Percentiles rank a stretch among this genome's conserved stretches.
Conservation (phyloP, 148 eudicot genomes). For the Cornus florida region DNA sequence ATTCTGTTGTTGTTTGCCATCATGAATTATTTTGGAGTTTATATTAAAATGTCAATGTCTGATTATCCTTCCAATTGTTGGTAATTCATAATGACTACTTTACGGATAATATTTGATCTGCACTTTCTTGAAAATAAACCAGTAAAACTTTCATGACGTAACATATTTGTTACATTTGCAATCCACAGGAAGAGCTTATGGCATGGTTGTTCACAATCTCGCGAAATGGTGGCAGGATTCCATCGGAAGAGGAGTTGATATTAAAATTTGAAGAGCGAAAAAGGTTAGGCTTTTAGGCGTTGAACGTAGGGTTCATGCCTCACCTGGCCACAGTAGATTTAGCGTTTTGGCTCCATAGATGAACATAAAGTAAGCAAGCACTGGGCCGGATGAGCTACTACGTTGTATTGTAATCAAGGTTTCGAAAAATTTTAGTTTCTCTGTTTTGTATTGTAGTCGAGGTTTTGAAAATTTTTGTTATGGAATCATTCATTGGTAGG, state of each 20-base stretch:
- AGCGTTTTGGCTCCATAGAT: neutral
- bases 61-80: neutral
- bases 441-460: no score
- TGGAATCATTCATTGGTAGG: neutral
- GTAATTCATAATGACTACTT: neutral
- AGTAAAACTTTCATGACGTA: neutral
- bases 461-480: no score
- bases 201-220: slow-evolving; percentile 50
- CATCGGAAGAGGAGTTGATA: slow-evolving; percentile 37
- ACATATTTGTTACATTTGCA: neutral
- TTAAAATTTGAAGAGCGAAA: slow-evolving; percentile 34
- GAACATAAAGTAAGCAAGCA: neutral
- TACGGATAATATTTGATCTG: no score
- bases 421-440: neutral
- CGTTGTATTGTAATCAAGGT: neutral
- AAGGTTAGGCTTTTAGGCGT: slow-evolving; percentile 38
- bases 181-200: slow-evolving; percentile 47
- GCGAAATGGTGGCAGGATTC: slow-evolving; percentile 43
- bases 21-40: neutral
- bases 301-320: neutral
- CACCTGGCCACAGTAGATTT: neutral
- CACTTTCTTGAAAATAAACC: no score
- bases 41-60: neutral
- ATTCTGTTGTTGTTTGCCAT: neutral
- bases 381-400: neutral